These are phyloP conservation scores for Echria macrotheca DNA, from an alignment of 495 filamentous ascomycete species.

Conservation along the genomic window DNA sequence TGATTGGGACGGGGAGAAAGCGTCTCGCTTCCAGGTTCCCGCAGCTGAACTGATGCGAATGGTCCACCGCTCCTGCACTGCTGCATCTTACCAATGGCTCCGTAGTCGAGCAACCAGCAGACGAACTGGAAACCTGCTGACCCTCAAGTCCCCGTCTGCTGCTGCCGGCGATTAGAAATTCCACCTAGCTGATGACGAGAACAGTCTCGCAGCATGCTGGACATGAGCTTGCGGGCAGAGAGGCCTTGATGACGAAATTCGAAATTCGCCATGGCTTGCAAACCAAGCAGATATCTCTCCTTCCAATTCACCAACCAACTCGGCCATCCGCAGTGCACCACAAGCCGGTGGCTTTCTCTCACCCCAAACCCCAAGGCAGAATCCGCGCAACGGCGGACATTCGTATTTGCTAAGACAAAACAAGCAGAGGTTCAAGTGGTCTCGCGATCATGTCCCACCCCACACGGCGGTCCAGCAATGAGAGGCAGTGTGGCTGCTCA, in stretches of 20 bases:
- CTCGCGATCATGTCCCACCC: constrained; percentile 12
- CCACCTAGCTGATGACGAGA: constrained; percentile 6
- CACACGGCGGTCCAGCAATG: constrained; percentile 17
- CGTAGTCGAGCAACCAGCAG: neutral
- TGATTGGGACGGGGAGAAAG: constrained; percentile 9
- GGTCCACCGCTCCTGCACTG: neutral
- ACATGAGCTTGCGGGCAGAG: neutral
- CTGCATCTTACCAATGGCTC: neutral
- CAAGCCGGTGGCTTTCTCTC: no score
- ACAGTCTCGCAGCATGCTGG: constrained; percentile 10
- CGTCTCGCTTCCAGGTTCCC: constrained; percentile 7
- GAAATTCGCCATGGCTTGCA: no score
- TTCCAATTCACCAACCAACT: no score
- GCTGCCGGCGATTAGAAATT: neutral
- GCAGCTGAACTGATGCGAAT: neutral
- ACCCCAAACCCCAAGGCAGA: no score
- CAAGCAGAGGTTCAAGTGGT: neutral
- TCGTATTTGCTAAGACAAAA: constrained; percentile 12
- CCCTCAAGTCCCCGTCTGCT: neutral
- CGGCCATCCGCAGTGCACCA: no score
- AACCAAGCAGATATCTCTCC: no score
- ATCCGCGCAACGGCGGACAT: constrained; percentile 1
- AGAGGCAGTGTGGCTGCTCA: constrained; percentile 16
- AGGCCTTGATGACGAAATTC: neutral
- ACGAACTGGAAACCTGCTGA: constrained; percentile 2